Percentiles rank a stretch among this genome's conserved stretches.
Conservation (phyloP, 495 filamentous ascomycete genomes). For the Cryomyces antarcticus region DNA sequence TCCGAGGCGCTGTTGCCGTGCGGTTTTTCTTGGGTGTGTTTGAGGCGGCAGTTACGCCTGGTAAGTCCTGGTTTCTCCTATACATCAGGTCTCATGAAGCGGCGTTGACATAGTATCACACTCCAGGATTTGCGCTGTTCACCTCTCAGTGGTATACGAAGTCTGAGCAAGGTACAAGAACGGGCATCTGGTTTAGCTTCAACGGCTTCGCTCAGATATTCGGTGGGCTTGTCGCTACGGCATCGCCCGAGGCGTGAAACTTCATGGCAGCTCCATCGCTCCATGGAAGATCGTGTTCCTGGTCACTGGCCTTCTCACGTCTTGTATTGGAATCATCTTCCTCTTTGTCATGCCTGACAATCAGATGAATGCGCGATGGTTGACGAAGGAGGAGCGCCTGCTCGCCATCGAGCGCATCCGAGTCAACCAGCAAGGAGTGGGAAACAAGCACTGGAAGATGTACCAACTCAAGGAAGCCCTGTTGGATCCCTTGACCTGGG, state of each 20-base stretch:
- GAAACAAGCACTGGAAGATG: conserved; percentile 20
- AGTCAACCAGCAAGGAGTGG: conserved; percentile 18
- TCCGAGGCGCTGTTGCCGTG: conserved; percentile 19
- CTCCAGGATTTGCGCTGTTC: conserved; percentile 25
- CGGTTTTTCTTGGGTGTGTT: conserved; percentile 31
- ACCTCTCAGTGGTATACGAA: conserved; percentile 27
- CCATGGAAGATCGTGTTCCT: conserved; percentile 54
- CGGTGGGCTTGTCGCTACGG: conserved; percentile 42
- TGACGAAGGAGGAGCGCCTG: conserved; percentile 39
- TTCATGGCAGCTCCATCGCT: conserved; percentile 31
- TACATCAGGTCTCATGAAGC: background rate
- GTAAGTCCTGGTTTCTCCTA: background rate
- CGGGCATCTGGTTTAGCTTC: conserved; percentile 28
- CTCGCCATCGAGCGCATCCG: conserved; percentile 21
- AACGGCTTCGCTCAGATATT: conserved; percentile 30
- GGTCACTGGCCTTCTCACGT: conserved; percentile 40
- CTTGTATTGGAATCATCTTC: conserved; percentile 34
- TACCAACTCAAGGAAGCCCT: conserved; percentile 21
- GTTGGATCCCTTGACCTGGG: conserved; percentile 14
- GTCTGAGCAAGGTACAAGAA: conserved; percentile 25
- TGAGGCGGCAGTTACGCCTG: conserved; percentile 26
- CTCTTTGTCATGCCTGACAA: conserved; percentile 46
- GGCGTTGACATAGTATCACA: background rate
- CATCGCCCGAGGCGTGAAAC: conserved; percentile 35
- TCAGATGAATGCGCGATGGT: conserved; percentile 46